Evolutionary conservation across 75 land plant species (phyloP).

Genomic region (Sequoiadendron giganteum): DNA sequence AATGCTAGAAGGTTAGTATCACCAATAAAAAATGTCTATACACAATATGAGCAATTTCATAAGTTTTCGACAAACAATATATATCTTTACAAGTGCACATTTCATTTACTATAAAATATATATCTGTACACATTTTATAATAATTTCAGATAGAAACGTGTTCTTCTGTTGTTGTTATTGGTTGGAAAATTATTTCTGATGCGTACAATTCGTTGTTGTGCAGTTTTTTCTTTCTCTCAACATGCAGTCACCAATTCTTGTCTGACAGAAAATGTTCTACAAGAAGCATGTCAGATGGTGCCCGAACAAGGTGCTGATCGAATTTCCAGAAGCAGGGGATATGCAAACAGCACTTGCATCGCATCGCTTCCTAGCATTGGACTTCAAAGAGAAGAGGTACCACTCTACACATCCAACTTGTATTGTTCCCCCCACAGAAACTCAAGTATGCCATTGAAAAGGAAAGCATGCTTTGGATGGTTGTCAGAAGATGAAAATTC

Average conservation of each 20-base stretch:
- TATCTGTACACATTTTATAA: not conserved
- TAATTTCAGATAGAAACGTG: not conserved
- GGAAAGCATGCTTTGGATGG: slow-evolving; percentile 1
- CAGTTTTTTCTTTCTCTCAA: not conserved
- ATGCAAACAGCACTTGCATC: not conserved
- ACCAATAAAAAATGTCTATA: not conserved
- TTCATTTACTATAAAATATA: not conserved
- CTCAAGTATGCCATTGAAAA: not conserved
- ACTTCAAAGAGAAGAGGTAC: not conserved
- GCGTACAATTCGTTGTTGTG: not conserved
- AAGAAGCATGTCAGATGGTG: not conserved
- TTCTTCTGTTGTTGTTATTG: not conserved
- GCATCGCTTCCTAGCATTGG: not conserved
- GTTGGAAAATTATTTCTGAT: not conserved
- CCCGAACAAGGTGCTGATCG: not conserved
- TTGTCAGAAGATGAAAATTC: not conserved
- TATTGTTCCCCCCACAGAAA: not conserved
- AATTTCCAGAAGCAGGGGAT: not conserved
- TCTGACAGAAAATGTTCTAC: not conserved
- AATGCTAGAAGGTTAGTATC: not conserved
- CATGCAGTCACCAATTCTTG: not conserved
- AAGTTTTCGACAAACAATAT: not conserved
- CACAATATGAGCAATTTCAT: not conserved
- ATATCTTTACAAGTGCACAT: not conserved
- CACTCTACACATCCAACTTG: not conserved